A percentile compares a stretch with the other conserved stretches of the same genome.
Evolutionary conservation across 2,329 filamentous ascomycete genomes (phyloP).

Genomic region (Talaromyces sp.): DNA sequence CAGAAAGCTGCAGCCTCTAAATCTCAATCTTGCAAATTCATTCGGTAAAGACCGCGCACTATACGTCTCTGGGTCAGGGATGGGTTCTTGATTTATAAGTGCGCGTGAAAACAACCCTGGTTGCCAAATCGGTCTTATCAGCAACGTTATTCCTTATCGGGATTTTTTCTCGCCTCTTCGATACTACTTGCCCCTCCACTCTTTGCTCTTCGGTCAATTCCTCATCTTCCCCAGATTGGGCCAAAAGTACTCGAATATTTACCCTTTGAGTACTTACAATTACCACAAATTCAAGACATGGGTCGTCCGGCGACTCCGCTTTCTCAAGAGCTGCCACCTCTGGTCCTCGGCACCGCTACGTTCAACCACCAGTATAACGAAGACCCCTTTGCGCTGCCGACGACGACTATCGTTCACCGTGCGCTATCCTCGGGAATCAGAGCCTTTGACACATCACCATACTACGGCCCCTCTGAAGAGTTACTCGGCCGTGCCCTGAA

Average conservation of each 20-base stretch:
- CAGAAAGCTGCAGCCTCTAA: neutral
- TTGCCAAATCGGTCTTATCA: neutral
- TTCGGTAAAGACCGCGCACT: neutral
- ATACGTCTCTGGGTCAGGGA: no score
- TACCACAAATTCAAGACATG: conserved; percentile 17
- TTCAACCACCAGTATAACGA: conserved; percentile 47
- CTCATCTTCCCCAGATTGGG: neutral
- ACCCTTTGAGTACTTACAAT: neutral
- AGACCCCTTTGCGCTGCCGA: conserved; percentile 46
- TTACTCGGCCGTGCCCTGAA: conserved; percentile 45
- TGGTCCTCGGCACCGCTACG: conserved; percentile 47
- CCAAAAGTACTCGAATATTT: no score
- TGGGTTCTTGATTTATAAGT: neutral
- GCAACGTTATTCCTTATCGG: neutral
- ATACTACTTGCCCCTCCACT: neutral
- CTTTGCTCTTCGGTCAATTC: neutral
- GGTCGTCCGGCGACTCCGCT: conserved; percentile 26
- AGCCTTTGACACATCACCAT: conserved; percentile 52
- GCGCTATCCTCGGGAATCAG: conserved; percentile 44
- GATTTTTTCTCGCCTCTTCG: neutral
- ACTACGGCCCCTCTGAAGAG: conserved; percentile 50
- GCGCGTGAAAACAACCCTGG: neutral
- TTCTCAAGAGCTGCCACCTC: conserved; percentile 38
- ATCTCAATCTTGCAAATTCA: neutral
- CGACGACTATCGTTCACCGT: conserved; percentile 43